Evolutionary conservation across 768 basidiomycete species (phyloP), one percentile per base, ranked within the genome.

Genomic region (Multifurca ochricompacta): DNA sequence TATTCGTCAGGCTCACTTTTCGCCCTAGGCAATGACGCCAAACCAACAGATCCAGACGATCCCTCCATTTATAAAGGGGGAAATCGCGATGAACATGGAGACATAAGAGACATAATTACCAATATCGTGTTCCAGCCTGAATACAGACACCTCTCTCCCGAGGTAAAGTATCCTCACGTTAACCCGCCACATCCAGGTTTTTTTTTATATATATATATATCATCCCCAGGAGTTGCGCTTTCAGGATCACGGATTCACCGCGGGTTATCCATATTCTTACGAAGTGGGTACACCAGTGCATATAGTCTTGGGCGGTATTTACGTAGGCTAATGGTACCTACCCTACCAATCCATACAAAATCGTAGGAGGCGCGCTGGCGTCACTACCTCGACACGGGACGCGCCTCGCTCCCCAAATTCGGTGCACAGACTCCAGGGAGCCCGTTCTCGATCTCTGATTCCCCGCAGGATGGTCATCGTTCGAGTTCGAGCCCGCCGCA

Each of bases 331-430:
- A n/a, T n/a, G n/a, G n/a, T n/a, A n/a, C n/a, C n/a, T n/a, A n/a
- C n/a, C n/a, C n/a, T n/a, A n/a, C n/a, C n/a, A n/a, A n/a, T n/a
- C n/a, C n/a, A n/a, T n/a, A n/a, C 21, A 23, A 13, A 2, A 13
- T 11, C 18, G 8, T 28, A 52, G 51, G 51, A 52, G 27, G 19
- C 18, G 13, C 51, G 51, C 35, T 52, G 25, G 35, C 34, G 35
- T 16, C 11, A 45, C 23, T 52, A 52, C 43, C 14, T 45, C n/a
- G 51, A 52, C n/a, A n/a, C 25, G n/a, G 42, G 51, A 4, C 42
- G 21, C 18, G 14, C 42, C 4, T 27, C 19, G 5, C 7, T 25
- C n/a, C 41, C 50, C 21, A 31, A 42, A 21, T 16, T 23, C 19
- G 31, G 5, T 4, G 16, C 31, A 11, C 32, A 30, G 4, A 34